A percentile compares a stretch with the other conserved stretches of the same genome.
Conservation (phyloP, 805 yeast genomes). For the Teunomyces cretensis region DNA sequence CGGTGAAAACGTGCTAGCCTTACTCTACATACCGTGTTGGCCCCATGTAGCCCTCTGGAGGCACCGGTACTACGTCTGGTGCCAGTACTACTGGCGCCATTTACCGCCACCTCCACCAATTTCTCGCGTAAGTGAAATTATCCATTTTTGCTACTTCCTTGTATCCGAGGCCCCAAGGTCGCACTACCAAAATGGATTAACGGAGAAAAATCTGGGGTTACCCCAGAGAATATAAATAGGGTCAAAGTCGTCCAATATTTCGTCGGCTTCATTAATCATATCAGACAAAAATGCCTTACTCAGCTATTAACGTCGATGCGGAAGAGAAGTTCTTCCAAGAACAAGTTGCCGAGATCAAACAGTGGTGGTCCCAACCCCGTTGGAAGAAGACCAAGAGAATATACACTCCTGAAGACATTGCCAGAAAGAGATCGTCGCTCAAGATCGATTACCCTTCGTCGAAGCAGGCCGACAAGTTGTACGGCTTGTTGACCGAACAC, state of each 20-base stretch:
- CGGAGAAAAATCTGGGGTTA: slow-evolving; percentile 9
- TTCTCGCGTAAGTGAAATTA: not conserved
- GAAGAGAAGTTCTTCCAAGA: slow-evolving; percentile 66
- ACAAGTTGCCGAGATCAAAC: slow-evolving; percentile 69
- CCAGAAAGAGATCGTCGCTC: slow-evolving; percentile 79
- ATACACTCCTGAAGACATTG: slow-evolving; percentile 87
- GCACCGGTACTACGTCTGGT: no score
- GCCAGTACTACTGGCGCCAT: not conserved
- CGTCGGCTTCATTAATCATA: not conserved
- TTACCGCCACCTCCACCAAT: no score
- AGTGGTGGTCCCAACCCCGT: slow-evolving; percentile 95
- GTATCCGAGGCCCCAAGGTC: slow-evolving; percentile 6
- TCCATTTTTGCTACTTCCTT: slow-evolving; percentile 3
- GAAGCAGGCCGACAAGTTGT: slow-evolving; percentile 80
- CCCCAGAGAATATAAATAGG: slow-evolving; percentile 4
- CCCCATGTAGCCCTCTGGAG: no score
- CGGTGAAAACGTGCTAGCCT: no score
- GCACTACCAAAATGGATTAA: slow-evolving; percentile 5
- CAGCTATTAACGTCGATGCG: slow-evolving; percentile 54
- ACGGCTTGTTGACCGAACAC: slow-evolving; percentile 66
- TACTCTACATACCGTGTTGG: no score
- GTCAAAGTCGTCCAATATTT: not conserved
- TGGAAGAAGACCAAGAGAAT: slow-evolving; percentile 87
- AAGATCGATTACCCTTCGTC: slow-evolving; percentile 75
- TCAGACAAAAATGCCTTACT: slow-evolving; percentile 45